Conservation (phyloP, 768 basidiomycete genomes). For the Leccinum ochraceum region DNA sequence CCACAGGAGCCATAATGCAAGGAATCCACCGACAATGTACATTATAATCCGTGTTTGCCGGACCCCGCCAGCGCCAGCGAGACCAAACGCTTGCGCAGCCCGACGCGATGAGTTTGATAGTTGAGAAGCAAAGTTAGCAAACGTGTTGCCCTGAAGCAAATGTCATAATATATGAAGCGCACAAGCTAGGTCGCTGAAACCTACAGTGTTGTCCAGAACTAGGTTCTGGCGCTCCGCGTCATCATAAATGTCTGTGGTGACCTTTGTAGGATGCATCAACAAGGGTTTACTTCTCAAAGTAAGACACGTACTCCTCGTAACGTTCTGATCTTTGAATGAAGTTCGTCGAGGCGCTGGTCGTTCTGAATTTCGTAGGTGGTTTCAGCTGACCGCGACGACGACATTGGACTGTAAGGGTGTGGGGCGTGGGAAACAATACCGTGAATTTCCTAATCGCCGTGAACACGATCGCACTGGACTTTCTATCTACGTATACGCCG, state of each 20-base stretch:
- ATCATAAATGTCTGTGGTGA: constrained; percentile 83
- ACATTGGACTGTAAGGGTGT: constrained; percentile 27
- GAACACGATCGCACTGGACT: too few relatives aligned
- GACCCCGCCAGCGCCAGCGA: constrained; percentile 56
- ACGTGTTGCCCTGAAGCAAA: constrained; percentile 57
- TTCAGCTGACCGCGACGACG: constrained; percentile 48
- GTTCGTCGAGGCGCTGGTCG: constrained; percentile 78
- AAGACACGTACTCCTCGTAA: constrained; percentile 63
- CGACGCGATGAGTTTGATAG: constrained; percentile 68
- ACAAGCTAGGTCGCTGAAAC: constrained; percentile 24
- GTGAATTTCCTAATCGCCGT: too few relatives aligned
- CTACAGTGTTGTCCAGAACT: constrained; percentile 74
- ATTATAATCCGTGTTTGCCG: constrained; percentile 70
- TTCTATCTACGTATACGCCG: too few relatives aligned
- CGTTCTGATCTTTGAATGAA: constrained; percentile 83
- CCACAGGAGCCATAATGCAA: constrained; percentile 57
- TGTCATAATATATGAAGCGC: not conserved
- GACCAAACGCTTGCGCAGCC: constrained; percentile 75
- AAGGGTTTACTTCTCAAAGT: not conserved
- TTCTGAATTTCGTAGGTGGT: constrained; percentile 85
- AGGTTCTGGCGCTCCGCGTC: constrained; percentile 84
- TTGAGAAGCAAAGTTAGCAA: constrained; percentile 62
- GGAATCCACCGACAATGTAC: constrained; percentile 54
- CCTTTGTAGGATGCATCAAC: constrained; percentile 39
- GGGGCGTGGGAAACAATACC: constrained; percentile 23